Evolutionary conservation across 129 eudicot species (phyloP), one percentile per base, ranked within the genome.

Genomic region (Escallonia rubra): DNA sequence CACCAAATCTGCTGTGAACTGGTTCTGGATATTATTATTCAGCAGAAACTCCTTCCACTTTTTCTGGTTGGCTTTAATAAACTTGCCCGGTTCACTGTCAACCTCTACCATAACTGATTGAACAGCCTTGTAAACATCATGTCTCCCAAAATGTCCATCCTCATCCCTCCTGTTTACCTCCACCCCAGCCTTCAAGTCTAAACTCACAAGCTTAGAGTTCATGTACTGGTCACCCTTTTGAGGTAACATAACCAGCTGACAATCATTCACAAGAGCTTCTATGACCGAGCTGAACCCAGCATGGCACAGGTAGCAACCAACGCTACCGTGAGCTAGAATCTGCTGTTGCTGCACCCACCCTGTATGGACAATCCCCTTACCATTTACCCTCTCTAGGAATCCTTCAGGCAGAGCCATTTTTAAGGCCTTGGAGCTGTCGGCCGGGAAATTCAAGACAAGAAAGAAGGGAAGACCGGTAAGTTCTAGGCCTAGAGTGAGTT

Each of bases 331-430:
- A 8, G 86, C 86, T 47, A 86, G 50, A 3, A 86, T 86, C 52
- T 79, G 86, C 15, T 66, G 81, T 50, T 86, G 88, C 59, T 82
- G 88, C 60, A 86, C 88, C 92, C 86, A 86, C 59, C 92, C 88
- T 14, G 75, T 73, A 12, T 77, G 85, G 15, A 79, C 84, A 44
- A 82, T 38, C 13, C 81, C 85, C 63, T 8, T 79, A 8, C 43
- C 81, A 51, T 68, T 61, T 54, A 86, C 75, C 46, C 86, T 76
- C 41, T 71, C 88, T 63, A 16, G 0, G 43, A 79, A 86, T 75
- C 88, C 92, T 5, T 48, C 59, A 2, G 88, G 88, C 8, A 79
- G 64, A 1, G 76, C 74, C 68, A 71, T 63, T 10, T 65, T 78
- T 13, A 82, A 14, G 52, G 74, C 85, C 1, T 15, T 69, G 1